A percentile compares a stretch with the other conserved stretches of the same genome.
Evolutionary conservation across 1,284 basidiomycete genomes (phyloP).

Genomic region (Boletus semigastroideus): DNA sequence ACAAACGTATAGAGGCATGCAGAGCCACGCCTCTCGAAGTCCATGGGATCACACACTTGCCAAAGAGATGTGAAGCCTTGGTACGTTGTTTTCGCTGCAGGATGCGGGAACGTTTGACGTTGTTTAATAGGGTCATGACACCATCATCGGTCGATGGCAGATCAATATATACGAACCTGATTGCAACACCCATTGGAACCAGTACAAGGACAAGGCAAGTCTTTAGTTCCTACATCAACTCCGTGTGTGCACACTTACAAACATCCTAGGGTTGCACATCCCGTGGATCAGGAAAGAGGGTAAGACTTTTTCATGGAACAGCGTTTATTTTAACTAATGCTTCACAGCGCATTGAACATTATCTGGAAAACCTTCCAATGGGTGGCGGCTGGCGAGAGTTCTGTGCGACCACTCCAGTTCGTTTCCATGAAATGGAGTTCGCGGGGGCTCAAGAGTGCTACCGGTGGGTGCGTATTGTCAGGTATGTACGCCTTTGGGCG

Average conservation of each 20-base stretch:
- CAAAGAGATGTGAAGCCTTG: conserved; percentile 26
- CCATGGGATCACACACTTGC: conserved; percentile 21
- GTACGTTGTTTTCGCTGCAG: conserved; percentile 9
- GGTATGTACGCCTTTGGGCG: background rate
- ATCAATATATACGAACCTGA: conserved; percentile 23
- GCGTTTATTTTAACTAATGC: background rate
- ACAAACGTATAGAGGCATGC: conserved; percentile 19
- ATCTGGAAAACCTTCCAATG: conserved; percentile 27
- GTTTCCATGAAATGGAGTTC: conserved; percentile 24
- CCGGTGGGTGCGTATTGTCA: conserved; percentile 7
- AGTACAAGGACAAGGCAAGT: conserved; percentile 29
- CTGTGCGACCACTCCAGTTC: conserved; percentile 32
- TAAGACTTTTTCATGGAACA: background rate
- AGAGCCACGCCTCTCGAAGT: conserved; percentile 24
- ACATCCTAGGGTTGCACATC: conserved; percentile 25
- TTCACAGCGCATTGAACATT: conserved; percentile 24
- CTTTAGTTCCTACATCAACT: background rate
- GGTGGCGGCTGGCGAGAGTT: conserved; percentile 31
- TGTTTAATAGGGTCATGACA: conserved; percentile 13
- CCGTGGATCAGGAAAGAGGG: conserved; percentile 21
- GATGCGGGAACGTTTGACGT: background rate
- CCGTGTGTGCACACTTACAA: background rate
- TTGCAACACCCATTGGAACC: conserved; percentile 20
- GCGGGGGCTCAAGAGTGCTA: conserved; percentile 28
- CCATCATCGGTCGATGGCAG: conserved; percentile 21